These are phyloP conservation scores for Ambrosiella beaveri DNA, from an alignment of 2,329 filamentous ascomycete species.

Conservation along the genomic window DNA sequence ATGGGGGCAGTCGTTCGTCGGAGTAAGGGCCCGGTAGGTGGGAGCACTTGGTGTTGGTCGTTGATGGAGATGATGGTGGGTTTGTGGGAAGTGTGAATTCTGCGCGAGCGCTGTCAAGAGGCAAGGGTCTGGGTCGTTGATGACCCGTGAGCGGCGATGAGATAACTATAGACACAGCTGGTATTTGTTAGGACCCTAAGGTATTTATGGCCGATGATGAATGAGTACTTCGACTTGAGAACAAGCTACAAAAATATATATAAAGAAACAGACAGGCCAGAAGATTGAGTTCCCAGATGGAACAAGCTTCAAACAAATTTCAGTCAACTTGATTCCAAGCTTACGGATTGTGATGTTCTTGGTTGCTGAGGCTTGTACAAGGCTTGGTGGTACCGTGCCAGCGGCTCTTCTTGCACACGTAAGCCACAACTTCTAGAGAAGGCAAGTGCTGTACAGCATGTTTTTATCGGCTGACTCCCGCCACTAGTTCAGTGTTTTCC, in stretches of 20 bases:
- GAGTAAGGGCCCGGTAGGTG: too few relatives aligned
- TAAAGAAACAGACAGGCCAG: not conserved
- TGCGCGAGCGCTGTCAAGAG: not conserved
- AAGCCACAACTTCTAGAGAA: slow-evolving; percentile 9
- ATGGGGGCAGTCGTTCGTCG: too few relatives aligned
- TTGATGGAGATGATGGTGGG: too few relatives aligned
- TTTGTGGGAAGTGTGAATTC: too few relatives aligned
- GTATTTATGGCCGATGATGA: not conserved
- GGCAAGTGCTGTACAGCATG: too few relatives aligned
- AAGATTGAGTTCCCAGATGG: not conserved
- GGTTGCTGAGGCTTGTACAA: not conserved
- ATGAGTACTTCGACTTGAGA: not conserved
- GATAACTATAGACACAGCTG: not conserved
- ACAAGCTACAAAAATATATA: not conserved
- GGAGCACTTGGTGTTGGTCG: too few relatives aligned
- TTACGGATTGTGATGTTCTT: not conserved
- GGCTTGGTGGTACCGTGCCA: too few relatives aligned
- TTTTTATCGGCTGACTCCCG: too few relatives aligned
- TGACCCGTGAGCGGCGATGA: not conserved
- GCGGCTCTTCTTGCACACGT: slow-evolving; percentile 12
- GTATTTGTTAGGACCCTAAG: too few relatives aligned
- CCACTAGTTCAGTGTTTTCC: too few relatives aligned
- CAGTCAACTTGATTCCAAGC: not conserved
- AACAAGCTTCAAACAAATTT: not conserved
- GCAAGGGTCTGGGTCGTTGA: not conserved